Base-by-base conservation (phyloP, 1,284 basidiomycete genomes). In the Apiotrichum laibachii region DNA sequence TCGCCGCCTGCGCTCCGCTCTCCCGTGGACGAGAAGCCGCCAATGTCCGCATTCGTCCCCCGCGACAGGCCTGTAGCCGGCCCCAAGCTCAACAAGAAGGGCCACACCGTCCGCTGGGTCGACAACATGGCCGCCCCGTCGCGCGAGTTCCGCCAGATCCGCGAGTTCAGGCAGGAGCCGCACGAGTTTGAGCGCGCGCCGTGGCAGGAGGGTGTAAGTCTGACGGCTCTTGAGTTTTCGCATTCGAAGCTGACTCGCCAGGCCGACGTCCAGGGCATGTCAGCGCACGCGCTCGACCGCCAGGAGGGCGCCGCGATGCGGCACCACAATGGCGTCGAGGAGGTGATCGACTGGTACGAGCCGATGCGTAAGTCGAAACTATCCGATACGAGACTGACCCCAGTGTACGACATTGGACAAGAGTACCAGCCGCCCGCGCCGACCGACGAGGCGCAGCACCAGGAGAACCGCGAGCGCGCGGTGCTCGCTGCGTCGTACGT, bases 291-390 rank as follows among this genome's bases (percentile, higher is more conserved):
- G 18, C 46, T 74, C 35, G 67, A 72, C 59, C 54, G 60, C 50
- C 61, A 63, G n/a, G 74, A 76, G 57, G 74, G 73, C 39, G 55
- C 55, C 18, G 65, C 66, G 9, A 50, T 76, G 53, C 63, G 61
- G 42, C 57, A 57, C 33, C 61, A 63, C 45, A 54, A 54, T 44
- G 62, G 53, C 10, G 40, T 66, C 33, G 65, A 67, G 21, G 62
- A 61, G 35, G 58, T 46, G n/a, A 66, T 71, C 13, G 68, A 71
- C 12, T 76, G 74, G 74, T 70, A 69, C 50, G 68, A 71, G 40
- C 72, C 63, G 16, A 9, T 26, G 6, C 33, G 58, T 56, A 22
- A 62, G 60, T 61, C 2, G 18, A n/a, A 11, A 5, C 16, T 15
- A 18, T 33, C 33, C 35, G 5, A 1, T 11, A 2, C 5, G 21